Evolutionary conservation across 78 protist species (phyloP).

Genomic region (Dictyostelium brefeldianum): DNA sequence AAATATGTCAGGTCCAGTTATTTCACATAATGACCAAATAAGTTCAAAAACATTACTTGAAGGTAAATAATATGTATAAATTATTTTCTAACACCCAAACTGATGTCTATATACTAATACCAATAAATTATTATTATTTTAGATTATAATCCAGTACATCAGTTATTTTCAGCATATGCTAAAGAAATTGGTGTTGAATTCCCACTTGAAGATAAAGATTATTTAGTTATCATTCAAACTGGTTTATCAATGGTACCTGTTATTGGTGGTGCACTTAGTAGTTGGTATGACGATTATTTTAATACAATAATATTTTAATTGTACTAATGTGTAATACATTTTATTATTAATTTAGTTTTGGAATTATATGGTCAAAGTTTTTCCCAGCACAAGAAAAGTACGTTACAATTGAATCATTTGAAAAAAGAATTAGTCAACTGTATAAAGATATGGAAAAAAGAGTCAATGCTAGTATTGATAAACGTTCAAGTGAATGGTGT

Average conservation of each 20-base stretch:
- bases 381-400: background rate
- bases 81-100: too few species aligned
- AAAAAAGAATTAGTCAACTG: background rate
- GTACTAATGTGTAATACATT: too few species aligned
- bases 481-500: background rate
- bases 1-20: too few species aligned
- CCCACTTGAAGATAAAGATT: background rate
- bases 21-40: too few species aligned
- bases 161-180: background rate
- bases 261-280: background rate
- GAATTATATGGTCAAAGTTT: background rate
- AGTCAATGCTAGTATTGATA: background rate
- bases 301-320: too few species aligned
- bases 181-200: background rate
- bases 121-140: too few species aligned
- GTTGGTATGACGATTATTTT: too few species aligned
- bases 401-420: background rate
- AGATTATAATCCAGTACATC: background rate
- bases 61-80: too few species aligned
- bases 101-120: too few species aligned
- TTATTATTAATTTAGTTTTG: background rate
- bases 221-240: background rate
- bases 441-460: conserved; percentile 6
- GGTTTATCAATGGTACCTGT: background rate
- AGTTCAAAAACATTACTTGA: too few species aligned